Base-by-base conservation (phyloP, 2,329 filamentous ascomycete genomes). In the Aspergillus melleus region DNA sequence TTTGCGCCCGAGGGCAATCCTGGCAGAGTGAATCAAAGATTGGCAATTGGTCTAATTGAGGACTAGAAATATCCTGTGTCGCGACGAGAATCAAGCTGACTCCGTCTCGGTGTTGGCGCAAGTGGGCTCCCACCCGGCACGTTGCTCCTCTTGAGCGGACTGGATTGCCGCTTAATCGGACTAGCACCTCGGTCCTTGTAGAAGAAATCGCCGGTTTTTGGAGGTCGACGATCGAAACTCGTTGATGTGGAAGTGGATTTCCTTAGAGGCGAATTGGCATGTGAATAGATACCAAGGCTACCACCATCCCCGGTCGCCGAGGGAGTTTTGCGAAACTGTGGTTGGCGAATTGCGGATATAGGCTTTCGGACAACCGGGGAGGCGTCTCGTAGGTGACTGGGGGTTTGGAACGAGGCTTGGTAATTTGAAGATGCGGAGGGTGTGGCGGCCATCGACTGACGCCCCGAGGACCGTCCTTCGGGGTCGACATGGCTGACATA, bases 261-360 rank as follows among this genome's bases (percentile, higher is more conserved):
- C 68, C 92, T 89, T 12, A 98, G 76, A 0, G 94, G 94, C 11
- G 91, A 96, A 46, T 88, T 90, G 6, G 88, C 87, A 73, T 96
- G 91, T 6, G 84, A 89, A 74, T 88, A 92, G 1, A 96, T 83
- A 14, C 93, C 92, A 53, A 96, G 80, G 71, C 84, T 94, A 2
- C 93, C 92, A 16, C 92, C 92, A 71, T 89, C 87, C 10, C 85
- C 81, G 19, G 72, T 72, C 22, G 70, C 69, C 8, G 71, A 66
- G 14, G 77, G 67, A 16, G 77, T 78, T 32, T 80, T 77, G 49
- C 80, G 76, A 67, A 82, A 83, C 58, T 86, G 80, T 22, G 85
- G 82, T 68, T 86, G 80, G 42, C 83, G 79, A 60, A 86, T 83
- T 2, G 79, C 76, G 39, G 79, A 78, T 22, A 70, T 68, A 19